A percentile compares a stretch with the other conserved stretches of the same genome.
Conservation (phyloP, 1,139 yeast genomes). For the Dujonia santamariae region DNA sequence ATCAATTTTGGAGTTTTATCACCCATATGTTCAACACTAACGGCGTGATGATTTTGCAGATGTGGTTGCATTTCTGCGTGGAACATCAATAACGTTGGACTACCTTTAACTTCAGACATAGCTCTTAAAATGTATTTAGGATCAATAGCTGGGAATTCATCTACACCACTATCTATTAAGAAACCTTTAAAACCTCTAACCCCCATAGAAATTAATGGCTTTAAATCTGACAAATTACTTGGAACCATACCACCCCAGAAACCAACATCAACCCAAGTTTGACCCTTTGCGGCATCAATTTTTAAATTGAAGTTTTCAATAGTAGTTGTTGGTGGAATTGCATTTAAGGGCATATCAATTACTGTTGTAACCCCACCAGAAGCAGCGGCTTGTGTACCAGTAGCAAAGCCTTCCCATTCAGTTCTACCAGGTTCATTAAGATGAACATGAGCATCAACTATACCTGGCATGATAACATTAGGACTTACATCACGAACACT, state of each 20-base stretch:
- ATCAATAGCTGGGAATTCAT: conserved; percentile 83
- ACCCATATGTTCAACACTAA: conserved; percentile 17
- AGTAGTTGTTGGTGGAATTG: conserved; percentile 92
- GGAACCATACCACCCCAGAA: conserved; percentile 97
- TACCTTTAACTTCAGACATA: conserved; percentile 56
- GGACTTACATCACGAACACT: conserved; percentile 60
- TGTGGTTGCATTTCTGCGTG: conserved; percentile 84
- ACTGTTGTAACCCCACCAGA: conserved; percentile 96
- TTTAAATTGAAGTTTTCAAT: conserved; percentile 71
- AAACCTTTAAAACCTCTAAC: conserved; percentile 93
- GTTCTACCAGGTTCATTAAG: conserved; percentile 93
- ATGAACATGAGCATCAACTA: conserved; percentile 92
- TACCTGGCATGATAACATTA: conserved; percentile 74
- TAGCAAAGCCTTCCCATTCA: conserved; percentile 94
- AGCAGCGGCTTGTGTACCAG: conserved; percentile 91
- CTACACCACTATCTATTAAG: conserved; percentile 88
- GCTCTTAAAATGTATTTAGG: conserved; percentile 63
- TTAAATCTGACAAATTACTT: conserved; percentile 61
- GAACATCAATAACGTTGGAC: conserved; percentile 77
- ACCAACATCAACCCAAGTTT: conserved; percentile 91
- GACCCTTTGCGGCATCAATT: conserved; percentile 71
- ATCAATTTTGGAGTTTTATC: conserved; percentile 22
- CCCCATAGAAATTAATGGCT: conserved; percentile 77
- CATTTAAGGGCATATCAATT: conserved; percentile 93
- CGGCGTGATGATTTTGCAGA: conserved; percentile 21